Evolutionary conservation across 208 protist genomes (phyloP).

Genomic region (Leishmania turanica): DNA sequence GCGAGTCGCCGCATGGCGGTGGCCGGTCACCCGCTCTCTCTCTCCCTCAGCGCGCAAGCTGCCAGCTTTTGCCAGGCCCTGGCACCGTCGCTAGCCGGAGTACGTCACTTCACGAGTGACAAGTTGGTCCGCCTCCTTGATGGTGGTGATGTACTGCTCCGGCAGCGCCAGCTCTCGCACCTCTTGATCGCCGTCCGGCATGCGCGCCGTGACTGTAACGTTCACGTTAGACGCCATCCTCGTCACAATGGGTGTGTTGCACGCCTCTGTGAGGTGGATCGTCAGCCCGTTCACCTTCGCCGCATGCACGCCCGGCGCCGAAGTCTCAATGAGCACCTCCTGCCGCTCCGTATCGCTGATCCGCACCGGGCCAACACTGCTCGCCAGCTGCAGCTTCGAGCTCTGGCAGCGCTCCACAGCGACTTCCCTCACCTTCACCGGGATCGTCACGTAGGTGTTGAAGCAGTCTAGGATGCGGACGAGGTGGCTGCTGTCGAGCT

Average conservation of each 20-base stretch:
- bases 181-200: constrained; percentile 32
- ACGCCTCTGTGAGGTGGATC: constrained; percentile 14
- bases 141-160: constrained; percentile 32
- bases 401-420: constrained; percentile 32
- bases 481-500: constrained; percentile 24
- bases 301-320: constrained; percentile 28
- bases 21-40: not conserved
- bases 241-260: constrained; percentile 32
- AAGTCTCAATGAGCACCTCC: constrained; percentile 31
- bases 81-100: constrained; percentile 5
- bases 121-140: constrained; percentile 11
- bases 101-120: constrained; percentile 29
- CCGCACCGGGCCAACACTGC: constrained; percentile 29
- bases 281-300: constrained; percentile 23
- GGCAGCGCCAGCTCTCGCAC: constrained; percentile 35
- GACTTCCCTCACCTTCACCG: constrained; percentile 31
- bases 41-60: not conserved
- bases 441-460: constrained; percentile 29
- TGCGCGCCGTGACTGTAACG: constrained; percentile 25
- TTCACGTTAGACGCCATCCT: constrained; percentile 34
- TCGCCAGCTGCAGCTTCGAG: constrained; percentile 30
- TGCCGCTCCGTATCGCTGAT: constrained; percentile 28
- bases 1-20: not conserved
- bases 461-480: constrained; percentile 36
- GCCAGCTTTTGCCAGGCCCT: not conserved